These are phyloP conservation scores for Melanomma pulvis-pyrius DNA, from an alignment of 495 filamentous ascomycete genomes.

Conservation along the genomic window DNA sequence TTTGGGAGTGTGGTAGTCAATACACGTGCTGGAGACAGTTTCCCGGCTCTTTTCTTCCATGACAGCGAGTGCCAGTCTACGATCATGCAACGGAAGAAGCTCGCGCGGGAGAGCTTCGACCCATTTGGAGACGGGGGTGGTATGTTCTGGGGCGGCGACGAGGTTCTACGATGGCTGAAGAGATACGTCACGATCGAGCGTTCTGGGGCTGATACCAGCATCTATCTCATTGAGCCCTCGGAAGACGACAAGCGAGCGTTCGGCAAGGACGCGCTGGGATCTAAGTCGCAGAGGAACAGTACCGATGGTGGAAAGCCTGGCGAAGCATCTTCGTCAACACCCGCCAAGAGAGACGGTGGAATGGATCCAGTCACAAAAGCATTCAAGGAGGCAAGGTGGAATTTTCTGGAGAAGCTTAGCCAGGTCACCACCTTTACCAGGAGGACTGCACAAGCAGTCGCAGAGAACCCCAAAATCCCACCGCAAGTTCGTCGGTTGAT, in stretches of 20 bases:
- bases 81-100: conserved; percentile 87
- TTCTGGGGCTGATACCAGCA: conserved; percentile 78
- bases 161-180: conserved; percentile 88
- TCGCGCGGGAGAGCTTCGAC: conserved; percentile 80
- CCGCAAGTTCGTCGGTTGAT: conserved; percentile 83
- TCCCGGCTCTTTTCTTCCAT: conserved; percentile 96
- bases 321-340: conserved; percentile 29
- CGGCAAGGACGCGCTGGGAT: conserved; percentile 61
- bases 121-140: conserved; percentile 82
- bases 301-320: conserved; percentile 43
- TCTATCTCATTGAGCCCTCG: conserved; percentile 87
- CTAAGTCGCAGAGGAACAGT: conserved; percentile 28
- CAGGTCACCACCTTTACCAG: conserved; percentile 95
- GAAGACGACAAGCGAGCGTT: conserved; percentile 83
- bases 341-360: conserved; percentile 61
- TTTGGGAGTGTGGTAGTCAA: conserved; percentile 95
- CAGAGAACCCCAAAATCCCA: conserved; percentile 85
- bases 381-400: conserved; percentile 95
- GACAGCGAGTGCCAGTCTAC: conserved; percentile 95
- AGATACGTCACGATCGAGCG: conserved; percentile 80
- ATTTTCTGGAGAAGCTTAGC: conserved; percentile 89
- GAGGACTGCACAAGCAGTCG: conserved; percentile 85
- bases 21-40: conserved; percentile 82
- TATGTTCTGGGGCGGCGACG: conserved; percentile 97
- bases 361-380: conserved; percentile 97